A percentile compares a stretch with the other conserved stretches of the same genome.
Conservation (phyloP, 179 eudicot species). For the Patellifolia procumbens region DNA sequence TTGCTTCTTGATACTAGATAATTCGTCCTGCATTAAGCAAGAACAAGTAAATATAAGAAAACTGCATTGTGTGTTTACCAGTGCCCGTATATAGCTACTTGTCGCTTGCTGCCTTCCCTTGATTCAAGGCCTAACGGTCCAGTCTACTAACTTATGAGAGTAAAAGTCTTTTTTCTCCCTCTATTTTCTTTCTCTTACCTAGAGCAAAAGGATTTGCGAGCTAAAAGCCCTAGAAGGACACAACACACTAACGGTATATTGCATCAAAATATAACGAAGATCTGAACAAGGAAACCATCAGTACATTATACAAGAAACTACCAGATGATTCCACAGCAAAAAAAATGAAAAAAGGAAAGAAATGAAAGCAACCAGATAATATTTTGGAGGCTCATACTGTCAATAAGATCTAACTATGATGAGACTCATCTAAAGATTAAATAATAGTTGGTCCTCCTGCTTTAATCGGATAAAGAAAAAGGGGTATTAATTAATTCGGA, state of each 20-base stretch:
- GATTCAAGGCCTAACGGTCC: too few species aligned
- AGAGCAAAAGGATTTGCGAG: too few species aligned
- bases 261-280: neutral
- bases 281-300: neutral
- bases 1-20: slow-evolving; percentile 55
- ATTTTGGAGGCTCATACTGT: neutral
- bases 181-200: too few species aligned
- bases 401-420: neutral
- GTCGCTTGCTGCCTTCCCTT: too few species aligned
- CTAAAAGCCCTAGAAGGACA: too few species aligned
- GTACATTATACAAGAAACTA: neutral
- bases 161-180: too few species aligned
- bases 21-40: slow-evolving; percentile 56
- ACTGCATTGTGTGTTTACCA: too few species aligned
- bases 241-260: too few species aligned
- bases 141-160: too few species aligned
- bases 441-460: neutral
- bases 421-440: neutral
- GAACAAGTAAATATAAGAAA: slow-evolving; percentile 7
- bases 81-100: too few species aligned
- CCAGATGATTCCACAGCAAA: neutral
- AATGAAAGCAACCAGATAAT: neutral
- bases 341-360: too few species aligned
- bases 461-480: neutral
- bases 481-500: neutral